Base-by-base conservation (phyloP, 129 eudicot species). In the Pittosporum tobira region DNA sequence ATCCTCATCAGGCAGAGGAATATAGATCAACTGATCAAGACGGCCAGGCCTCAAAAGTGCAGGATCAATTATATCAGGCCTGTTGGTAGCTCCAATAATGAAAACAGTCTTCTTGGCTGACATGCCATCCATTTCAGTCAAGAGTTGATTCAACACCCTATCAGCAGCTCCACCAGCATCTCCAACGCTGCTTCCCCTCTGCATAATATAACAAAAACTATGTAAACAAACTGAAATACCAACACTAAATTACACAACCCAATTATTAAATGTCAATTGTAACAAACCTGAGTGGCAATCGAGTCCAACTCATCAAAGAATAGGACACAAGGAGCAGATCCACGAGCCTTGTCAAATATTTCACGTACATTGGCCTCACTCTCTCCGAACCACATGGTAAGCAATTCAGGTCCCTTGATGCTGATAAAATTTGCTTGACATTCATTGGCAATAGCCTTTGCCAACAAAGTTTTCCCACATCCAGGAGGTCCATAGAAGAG, bases 151-250 rank as follows among this genome's bases (percentile, higher is more conserved):
- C 78, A 91, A 45, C 15, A 87, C 99, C 38, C 99, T 66, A 56
- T 91, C 99, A 18, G 99, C 99, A 47, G 99, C 99, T 67, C 99
- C 99, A 16, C 99, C 99, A 5, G 99, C 99, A 76, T 91, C 99
- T 53, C 99, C 99, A 21, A 43, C 61, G 49, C 96, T 87, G 67
- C 90, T 73, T 44, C 99, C 99, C 68, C 99, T 87, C 99, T 91
- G 83, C 56, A 73, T 11, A 61, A 24, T 4, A 62, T 16, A 18
- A 43, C 51, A 62, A 7, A 19, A 23, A 37, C 48, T n/a, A 31
- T 13, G 42, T 37, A 10, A 59, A n/a, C n/a, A n/a, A n/a, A n/a
- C n/a, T n/a, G n/a, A n/a, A 19, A 52, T 49, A 24, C 2, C 13
- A n/a, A 1, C 16, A 43, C 36, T 9, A 52, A 4, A 2, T 4